Conservation (phyloP, 768 basidiomycete genomes). For the Lentinula guzmanii region DNA sequence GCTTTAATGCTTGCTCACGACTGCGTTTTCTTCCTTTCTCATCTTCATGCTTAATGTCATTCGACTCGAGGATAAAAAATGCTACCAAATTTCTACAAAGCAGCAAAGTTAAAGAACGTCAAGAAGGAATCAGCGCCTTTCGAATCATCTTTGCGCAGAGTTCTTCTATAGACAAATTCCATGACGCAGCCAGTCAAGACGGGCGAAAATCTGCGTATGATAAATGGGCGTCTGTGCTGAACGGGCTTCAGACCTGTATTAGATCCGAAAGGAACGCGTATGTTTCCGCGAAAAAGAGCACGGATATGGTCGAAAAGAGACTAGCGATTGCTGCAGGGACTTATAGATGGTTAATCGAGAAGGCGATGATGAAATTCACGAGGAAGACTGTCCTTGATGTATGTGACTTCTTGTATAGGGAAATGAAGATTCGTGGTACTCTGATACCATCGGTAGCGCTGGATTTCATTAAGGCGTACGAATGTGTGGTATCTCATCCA, state of each 20-base stretch:
- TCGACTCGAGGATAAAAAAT: slow-evolving; percentile 30
- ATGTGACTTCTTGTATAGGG: slow-evolving; percentile 58
- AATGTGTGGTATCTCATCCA: slow-evolving; percentile 51
- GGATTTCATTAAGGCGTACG: slow-evolving; percentile 78
- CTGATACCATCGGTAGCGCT: slow-evolving; percentile 63
- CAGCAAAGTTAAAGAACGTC: slow-evolving; percentile 65
- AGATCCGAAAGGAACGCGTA: slow-evolving; percentile 51
- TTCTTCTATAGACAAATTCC: slow-evolving; percentile 29
- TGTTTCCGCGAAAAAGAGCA: slow-evolving; percentile 27
- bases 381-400: slow-evolving; percentile 49
- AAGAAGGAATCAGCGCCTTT: slow-evolving; percentile 52
- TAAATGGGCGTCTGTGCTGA: slow-evolving; percentile 63
- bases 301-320: slow-evolving; percentile 46
- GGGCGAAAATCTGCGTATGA: slow-evolving; percentile 27
- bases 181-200: slow-evolving; percentile 33
- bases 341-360: slow-evolving; percentile 71
- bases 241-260: slow-evolving; percentile 67
- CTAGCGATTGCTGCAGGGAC: slow-evolving; percentile 61
- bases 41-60: slow-evolving; percentile 5
- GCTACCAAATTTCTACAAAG: slow-evolving; percentile 49
- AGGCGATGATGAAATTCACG: slow-evolving; percentile 49
- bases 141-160: slow-evolving; percentile 46
- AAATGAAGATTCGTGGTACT: slow-evolving; percentile 44
- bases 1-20: background rate
- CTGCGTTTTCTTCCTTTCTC: background rate